These are phyloP conservation scores for Plectranthus barbatus DNA, from an alignment of 257 asterid species.

Conservation along the genomic window DNA sequence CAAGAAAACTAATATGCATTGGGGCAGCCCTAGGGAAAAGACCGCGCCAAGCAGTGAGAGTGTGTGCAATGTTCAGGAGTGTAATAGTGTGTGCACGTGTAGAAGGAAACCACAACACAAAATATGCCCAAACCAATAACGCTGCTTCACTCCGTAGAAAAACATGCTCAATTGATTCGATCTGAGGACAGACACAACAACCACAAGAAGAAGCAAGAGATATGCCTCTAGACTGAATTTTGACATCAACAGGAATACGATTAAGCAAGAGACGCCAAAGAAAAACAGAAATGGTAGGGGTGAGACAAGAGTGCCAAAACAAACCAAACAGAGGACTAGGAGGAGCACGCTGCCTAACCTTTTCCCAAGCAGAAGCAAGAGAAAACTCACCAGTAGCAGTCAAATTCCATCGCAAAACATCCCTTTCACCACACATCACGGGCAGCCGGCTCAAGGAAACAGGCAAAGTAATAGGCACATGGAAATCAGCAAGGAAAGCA, in stretches of 20 bases:
- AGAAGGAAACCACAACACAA: no score
- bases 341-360: neutral
- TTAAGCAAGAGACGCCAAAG: neutral
- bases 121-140: no score
- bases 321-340: neutral
- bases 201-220: neutral
- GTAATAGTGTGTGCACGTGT: no score
- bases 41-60: no score
- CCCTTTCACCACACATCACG: neutral
- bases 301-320: neutral
- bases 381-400: neutral
- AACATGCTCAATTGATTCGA: no score
- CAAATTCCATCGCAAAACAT: neutral
- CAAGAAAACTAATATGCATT: no score
- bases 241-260: neutral
- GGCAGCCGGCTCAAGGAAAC: neutral
- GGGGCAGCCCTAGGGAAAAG: no score
- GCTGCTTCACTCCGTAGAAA: no score
- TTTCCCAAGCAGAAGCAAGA: neutral
- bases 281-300: neutral
- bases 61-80: no score
- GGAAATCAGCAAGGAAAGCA: neutral
- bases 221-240: neutral
- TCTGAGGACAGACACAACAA: neutral
- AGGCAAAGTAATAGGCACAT: neutral